Evolutionary conservation across 805 yeast genomes (phyloP).

Genomic region (Metschnikowia proteae): DNA sequence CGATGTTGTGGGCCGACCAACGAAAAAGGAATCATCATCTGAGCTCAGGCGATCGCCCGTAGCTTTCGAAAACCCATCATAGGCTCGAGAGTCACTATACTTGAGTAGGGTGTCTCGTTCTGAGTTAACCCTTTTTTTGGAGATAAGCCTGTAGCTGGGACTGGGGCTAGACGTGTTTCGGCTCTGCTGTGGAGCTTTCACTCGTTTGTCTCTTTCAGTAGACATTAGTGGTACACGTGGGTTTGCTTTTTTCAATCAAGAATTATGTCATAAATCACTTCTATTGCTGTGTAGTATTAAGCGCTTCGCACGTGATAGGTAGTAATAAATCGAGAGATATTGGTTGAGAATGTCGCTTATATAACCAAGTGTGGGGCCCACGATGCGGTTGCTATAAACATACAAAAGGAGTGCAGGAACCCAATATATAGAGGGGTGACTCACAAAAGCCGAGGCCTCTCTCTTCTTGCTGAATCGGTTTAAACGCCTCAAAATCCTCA

Average conservation of each 20-base stretch:
- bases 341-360: not conserved
- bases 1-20: not conserved
- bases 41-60: conserved; percentile 5
- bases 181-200: not conserved
- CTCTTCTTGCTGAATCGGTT: too few relatives aligned
- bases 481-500: too few relatives aligned
- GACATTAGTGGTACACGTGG: not conserved
- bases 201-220: not conserved
- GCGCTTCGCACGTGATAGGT: conserved; percentile 2
- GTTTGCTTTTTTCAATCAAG: not conserved
- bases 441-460: too few relatives aligned
- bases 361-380: not conserved
- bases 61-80: not conserved
- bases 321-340: not conserved
- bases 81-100: not conserved
- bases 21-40: conserved; percentile 10
- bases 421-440: too few relatives aligned
- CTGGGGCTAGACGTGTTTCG: conserved; percentile 5
- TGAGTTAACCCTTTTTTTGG: conserved; percentile 18
- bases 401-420: not conserved
- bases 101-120: conserved; percentile 13
- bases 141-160: conserved; percentile 18
- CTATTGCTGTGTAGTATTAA: not conserved
- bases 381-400: not conserved
- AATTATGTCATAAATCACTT: not conserved